phyloP scores from a whole-genome alignment of 1,139 yeast genomes.

The Candida sp. region DNA sequence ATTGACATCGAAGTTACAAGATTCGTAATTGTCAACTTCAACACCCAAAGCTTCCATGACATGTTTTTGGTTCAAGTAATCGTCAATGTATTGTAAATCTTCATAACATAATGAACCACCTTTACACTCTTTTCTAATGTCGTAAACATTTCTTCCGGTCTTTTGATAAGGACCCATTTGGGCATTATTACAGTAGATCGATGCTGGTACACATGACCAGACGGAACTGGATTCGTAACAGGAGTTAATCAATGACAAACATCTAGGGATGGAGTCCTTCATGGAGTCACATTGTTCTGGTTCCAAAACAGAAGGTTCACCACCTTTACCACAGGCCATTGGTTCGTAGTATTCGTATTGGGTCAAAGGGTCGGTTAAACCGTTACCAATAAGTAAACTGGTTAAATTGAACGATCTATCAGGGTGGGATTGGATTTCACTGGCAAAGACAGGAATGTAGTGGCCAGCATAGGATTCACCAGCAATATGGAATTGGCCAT shows the following conservation, averaged over 20 bases:
- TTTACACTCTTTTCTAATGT: constrained; percentile 84
- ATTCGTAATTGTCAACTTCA: constrained; percentile 78
- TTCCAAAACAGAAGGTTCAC: constrained; percentile 74
- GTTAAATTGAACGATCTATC: constrained; percentile 82
- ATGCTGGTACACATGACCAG: constrained; percentile 92
- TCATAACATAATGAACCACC: constrained; percentile 73
- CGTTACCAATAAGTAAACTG: constrained; percentile 93
- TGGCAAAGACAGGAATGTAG: constrained; percentile 90
- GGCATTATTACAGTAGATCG: constrained; percentile 86
- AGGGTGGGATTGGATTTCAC: constrained; percentile 74
- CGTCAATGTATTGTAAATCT: constrained; percentile 27
- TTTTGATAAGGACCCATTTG: constrained; percentile 84
- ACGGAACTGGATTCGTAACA: constrained; percentile 80
- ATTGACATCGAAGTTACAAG: constrained; percentile 84
- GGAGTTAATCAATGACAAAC: constrained; percentile 71
- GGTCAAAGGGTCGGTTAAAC: constrained; percentile 87
- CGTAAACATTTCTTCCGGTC: constrained; percentile 93
- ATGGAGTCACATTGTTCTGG: constrained; percentile 80
- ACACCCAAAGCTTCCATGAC: constrained; percentile 83
- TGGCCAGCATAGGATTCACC: constrained; percentile 99
- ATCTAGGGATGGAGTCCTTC: constrained; percentile 74
- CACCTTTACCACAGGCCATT: constrained; percentile 98
- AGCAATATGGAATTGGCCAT: constrained; percentile 80
- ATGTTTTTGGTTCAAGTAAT: constrained; percentile 33
- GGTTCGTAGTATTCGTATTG: constrained; percentile 90